Base-by-base conservation (phyloP, 164 flowering plant species). In the Euptelea pleiosperma region DNA sequence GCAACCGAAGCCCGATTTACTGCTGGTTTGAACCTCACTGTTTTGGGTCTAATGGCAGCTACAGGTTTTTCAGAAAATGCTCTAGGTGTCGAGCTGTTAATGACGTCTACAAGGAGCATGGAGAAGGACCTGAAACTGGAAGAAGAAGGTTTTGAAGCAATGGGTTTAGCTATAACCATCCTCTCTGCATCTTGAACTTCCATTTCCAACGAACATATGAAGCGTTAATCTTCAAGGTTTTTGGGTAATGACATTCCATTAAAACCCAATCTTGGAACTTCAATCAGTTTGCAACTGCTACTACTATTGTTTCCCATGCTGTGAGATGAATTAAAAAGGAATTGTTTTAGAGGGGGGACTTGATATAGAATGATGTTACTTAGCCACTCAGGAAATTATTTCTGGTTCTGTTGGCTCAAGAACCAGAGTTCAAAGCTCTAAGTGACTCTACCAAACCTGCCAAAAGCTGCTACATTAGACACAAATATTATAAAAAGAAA, bases 31-130 rank as follows among this genome's bases (percentile, higher is more conserved):
- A 84, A 64, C 74, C 95, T 81, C 68, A 83, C 80, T 8, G 92
- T 88, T 72, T 81, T 90, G 50, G 99, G 99, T 69, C 84, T 86
- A 65, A 90, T 86, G 31, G 94, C 83, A 34, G 84, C 53, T 49
- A 73, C 75, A 35, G 78, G 66, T 31, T 75, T 60, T 57, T 85
- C 84, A 41, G 89, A 62, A 46, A 62, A 63, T 34, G 71, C 49
- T 48, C 56, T 70, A 11, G 86, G 62, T 3, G 92, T 75, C 15
- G 94, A 66, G 44, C 73, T 70, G 70, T 73, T 70, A n/a, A 83
- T 78, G 51, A 84, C 83, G 64, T 86, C 82, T 3, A 85, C 74
- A 66, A 87, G 87, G 53, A 87, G 87, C 69, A 77, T 84, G 1
- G 96, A 76, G 77, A 87, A 87, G 16, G 91, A 76, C 62, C 61